phyloP scores from a whole-genome alignment of 2,329 filamentous ascomycete species.

The Sporothrix brasiliensis region DNA sequence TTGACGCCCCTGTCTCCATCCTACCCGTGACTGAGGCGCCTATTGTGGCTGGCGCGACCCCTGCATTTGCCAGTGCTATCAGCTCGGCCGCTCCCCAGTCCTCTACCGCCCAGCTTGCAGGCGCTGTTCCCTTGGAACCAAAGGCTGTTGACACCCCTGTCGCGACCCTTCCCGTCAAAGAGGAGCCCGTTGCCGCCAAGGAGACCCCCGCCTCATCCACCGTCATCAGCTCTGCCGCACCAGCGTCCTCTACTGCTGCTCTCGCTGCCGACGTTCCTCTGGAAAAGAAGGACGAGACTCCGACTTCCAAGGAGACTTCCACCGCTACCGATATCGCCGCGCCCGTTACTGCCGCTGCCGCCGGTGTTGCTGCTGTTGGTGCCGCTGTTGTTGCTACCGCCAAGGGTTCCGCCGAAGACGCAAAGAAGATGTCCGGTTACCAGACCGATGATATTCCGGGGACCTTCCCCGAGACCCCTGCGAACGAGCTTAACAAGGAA shows the following conservation, averaged over 20 bases:
- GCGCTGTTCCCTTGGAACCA: slow-evolving; percentile 63
- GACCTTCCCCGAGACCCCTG: slow-evolving; percentile 55
- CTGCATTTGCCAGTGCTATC: slow-evolving; percentile 48
- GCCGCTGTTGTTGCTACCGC: slow-evolving; percentile 28
- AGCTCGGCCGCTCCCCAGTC: slow-evolving; percentile 10
- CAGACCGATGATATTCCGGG: slow-evolving; percentile 43
- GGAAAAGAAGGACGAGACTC: slow-evolving; percentile 46
- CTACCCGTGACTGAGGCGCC: slow-evolving; percentile 20
- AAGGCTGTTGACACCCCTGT: slow-evolving; percentile 7
- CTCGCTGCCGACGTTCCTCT: slow-evolving; percentile 59
- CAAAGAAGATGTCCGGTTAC: slow-evolving; percentile 26
- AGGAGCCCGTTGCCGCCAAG: slow-evolving; percentile 34
- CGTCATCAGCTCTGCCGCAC: slow-evolving; percentile 28
- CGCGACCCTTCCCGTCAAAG: neutral
- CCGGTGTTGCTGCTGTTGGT: slow-evolving; percentile 23
- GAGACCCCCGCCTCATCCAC: slow-evolving; percentile 52
- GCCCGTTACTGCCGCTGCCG: slow-evolving; percentile 14
- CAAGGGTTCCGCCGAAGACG: slow-evolving; percentile 27
- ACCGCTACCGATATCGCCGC: slow-evolving; percentile 17
- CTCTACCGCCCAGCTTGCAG: slow-evolving; percentile 38
- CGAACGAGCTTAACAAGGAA: slow-evolving; percentile 53
- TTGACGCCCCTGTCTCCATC: neutral
- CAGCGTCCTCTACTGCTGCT: slow-evolving; percentile 17
- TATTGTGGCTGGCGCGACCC: slow-evolving; percentile 42
- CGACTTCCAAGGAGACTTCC: slow-evolving; percentile 18